Evolutionary conservation across 2,329 filamentous ascomycete genomes (phyloP), one percentile per base, ranked within the genome.

Genomic region (Cladosporium sphaerospermum): DNA sequence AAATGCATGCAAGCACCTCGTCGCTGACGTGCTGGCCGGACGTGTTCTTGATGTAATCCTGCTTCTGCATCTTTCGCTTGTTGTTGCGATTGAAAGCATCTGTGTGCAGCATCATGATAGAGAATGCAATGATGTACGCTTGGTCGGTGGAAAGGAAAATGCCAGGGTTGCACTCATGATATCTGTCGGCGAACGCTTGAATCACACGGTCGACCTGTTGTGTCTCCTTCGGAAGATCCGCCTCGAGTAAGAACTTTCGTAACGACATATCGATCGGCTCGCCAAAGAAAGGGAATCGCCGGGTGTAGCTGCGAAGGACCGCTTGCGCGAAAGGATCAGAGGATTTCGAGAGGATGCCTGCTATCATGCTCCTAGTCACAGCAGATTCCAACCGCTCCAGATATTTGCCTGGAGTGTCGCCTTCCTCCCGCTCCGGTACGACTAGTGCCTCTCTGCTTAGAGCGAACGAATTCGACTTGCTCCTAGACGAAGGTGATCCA

Each of bases 61-160:
- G 74, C 67, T 95, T 95, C 66, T 95, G 90, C 93, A 99, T 99
- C 72, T 99, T 99, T 69, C 93, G 82, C 73, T 97, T 97, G 74
- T 97, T 97, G 75, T 97, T 99, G 72, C 95, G 96, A 77, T 99
- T 99, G 81, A 97, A 97, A n/a, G 95, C 89, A 67, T 99, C 93
- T 0, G 93, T 97, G 64, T 99, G 93, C 33, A 99, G 77, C 61
- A 99, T 96, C 55, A 99, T 81, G 53, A 99, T 83, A 2, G 92
- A 97, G 67, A 99, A 99, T 13, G 92, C 90, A 59, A 97, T 92
- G 64, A 97, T 96, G 69, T 97, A 96, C n/a, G 93, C 91, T 71
- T 96, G 89, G 64, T 97, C 93, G 47, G 90, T 83, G 33, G 85
- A 85, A 19, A 86, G 81, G 71, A 95, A 99, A 56, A 99, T 95